Evolutionary conservation across 768 basidiomycete species (phyloP).

Genomic region (Mycena vulgaris): DNA sequence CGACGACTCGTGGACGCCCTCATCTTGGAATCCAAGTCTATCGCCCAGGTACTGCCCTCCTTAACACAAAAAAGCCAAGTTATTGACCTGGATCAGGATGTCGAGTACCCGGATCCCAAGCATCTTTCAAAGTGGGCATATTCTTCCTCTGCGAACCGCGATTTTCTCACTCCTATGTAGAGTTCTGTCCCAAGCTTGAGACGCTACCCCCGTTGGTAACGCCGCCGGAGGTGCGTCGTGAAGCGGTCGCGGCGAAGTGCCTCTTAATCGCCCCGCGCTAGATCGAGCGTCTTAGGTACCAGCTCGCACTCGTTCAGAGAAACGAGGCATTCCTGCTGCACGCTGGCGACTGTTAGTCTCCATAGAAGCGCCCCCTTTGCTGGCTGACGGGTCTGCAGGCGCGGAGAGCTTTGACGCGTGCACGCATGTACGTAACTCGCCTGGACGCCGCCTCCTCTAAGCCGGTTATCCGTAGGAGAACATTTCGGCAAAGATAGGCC

Average conservation of each 20-base stretch:
- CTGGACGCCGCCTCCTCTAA: slow-evolving; percentile 10
- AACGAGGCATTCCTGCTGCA: slow-evolving; percentile 96
- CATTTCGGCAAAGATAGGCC: slow-evolving; percentile 88
- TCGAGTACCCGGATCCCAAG: slow-evolving; percentile 77
- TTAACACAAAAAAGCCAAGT: background rate
- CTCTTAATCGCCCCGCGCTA: slow-evolving; percentile 47
- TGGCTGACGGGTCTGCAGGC: slow-evolving; percentile 23
- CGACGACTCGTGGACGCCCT: slow-evolving; percentile 72
- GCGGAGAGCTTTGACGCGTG: slow-evolving; percentile 96
- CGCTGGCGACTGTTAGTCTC: slow-evolving; percentile 86
- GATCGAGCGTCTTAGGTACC: slow-evolving; percentile 89
- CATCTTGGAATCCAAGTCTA: slow-evolving; percentile 84
- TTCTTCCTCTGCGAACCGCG: slow-evolving; percentile 6
- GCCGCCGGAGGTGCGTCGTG: slow-evolving; percentile 82
- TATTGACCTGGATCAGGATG: slow-evolving; percentile 61
- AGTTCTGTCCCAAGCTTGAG: slow-evolving; percentile 83
- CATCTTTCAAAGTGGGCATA: slow-evolving; percentile 69
- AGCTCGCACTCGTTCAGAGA: slow-evolving; percentile 83
- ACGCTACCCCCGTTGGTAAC: slow-evolving; percentile 93
- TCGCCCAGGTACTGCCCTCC: slow-evolving; percentile 73
- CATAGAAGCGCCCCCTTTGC: background rate
- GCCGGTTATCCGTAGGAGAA: slow-evolving; percentile 71
- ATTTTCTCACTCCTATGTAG: slow-evolving; percentile 53
- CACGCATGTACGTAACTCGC: slow-evolving; percentile 72
- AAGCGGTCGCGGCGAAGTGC: slow-evolving; percentile 16